Evolutionary conservation across 306 rosid genomes (phyloP).

Genomic region (Begonia fuchsioides): DNA sequence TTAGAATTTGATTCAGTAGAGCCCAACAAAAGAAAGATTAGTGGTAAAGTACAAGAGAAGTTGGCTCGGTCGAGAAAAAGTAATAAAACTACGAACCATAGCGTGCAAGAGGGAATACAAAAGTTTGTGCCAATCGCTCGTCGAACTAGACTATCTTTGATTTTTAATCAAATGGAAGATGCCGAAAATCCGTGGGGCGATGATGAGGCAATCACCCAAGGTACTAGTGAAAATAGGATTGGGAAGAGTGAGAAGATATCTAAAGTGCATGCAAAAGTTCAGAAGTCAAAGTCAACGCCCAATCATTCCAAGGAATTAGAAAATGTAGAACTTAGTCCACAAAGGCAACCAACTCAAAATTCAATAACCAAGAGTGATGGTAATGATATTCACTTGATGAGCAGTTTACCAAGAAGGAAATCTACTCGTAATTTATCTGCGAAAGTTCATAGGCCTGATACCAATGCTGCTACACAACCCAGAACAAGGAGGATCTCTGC

Average conservation of each 20-base stretch:
- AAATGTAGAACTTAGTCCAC: conserved; percentile 16
- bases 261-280: conserved; percentile 18
- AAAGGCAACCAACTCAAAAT: conserved; percentile 15
- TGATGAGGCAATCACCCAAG: conserved; percentile 8
- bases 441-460: conserved; percentile 19
- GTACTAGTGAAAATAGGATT: too few species aligned
- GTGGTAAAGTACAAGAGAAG: conserved; percentile 7
- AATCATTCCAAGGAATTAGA: conserved; percentile 11
- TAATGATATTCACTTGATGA: conserved; percentile 12
- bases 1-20: conserved; percentile 12
- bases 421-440: conserved; percentile 34
- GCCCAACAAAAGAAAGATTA: conserved; percentile 24
- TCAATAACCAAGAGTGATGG: conserved; percentile 7
- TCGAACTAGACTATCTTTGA: conserved; percentile 53
- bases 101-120: conserved; percentile 15
- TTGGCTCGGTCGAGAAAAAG: conserved; percentile 13
- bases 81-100: conserved; percentile 12
- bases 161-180: conserved; percentile 13
- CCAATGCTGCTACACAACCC: too few species aligned
- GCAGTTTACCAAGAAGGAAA: conserved; percentile 35
- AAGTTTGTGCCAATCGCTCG: conserved; percentile 34
- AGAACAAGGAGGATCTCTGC: too few species aligned
- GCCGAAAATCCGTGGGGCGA: conserved; percentile 14
- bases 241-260: conserved; percentile 13
- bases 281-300: conserved; percentile 10